Percentiles rank a stretch among this genome's conserved stretches.
phyloP scores from a whole-genome alignment of 2,329 filamentous ascomycete genomes.

The Tolypocladium ophioglossoides region DNA sequence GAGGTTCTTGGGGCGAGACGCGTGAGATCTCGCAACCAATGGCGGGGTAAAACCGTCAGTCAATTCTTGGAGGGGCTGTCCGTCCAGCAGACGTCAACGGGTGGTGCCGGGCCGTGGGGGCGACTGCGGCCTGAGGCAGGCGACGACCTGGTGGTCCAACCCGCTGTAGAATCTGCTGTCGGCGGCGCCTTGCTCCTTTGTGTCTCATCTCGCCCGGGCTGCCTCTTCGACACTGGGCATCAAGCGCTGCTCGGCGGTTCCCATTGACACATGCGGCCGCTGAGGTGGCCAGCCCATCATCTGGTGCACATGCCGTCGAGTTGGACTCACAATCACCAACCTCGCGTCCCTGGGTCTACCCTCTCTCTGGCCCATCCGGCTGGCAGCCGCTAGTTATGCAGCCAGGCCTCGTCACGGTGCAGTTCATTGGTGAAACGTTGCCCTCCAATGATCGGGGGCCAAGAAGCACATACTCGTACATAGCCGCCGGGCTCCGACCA shows the following conservation, averaged over 20 bases:
- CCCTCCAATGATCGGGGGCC: constrained; percentile 4
- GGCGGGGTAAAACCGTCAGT: constrained; percentile 26
- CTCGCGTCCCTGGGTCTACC: neutral
- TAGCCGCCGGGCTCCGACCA: constrained; percentile 15
- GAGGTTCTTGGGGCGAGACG: constrained; percentile 16
- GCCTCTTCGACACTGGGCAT: neutral
- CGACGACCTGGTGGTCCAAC: too few relatives aligned
- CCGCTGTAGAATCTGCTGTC: too few relatives aligned
- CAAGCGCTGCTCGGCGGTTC: neutral
- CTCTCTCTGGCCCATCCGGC: neutral
- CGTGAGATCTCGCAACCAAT: constrained; percentile 14
- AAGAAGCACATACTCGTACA: constrained; percentile 9
- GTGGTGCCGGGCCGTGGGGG: neutral
- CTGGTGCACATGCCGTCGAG: neutral
- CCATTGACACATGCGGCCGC: neutral
- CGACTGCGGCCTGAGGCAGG: constrained; percentile 2
- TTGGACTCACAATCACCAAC: neutral
- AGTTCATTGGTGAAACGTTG: neutral
- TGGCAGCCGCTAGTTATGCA: neutral
- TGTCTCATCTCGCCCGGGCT: neutral
- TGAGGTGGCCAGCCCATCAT: neutral
- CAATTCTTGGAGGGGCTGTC: constrained; percentile 3
- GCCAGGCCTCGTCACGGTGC: neutral
- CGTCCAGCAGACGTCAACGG: constrained; percentile 2
- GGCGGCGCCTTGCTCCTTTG: neutral